These are phyloP conservation scores for Herpetomonas muscarum DNA, from an alignment of 208 protist genomes.

Conservation along the genomic window DNA sequence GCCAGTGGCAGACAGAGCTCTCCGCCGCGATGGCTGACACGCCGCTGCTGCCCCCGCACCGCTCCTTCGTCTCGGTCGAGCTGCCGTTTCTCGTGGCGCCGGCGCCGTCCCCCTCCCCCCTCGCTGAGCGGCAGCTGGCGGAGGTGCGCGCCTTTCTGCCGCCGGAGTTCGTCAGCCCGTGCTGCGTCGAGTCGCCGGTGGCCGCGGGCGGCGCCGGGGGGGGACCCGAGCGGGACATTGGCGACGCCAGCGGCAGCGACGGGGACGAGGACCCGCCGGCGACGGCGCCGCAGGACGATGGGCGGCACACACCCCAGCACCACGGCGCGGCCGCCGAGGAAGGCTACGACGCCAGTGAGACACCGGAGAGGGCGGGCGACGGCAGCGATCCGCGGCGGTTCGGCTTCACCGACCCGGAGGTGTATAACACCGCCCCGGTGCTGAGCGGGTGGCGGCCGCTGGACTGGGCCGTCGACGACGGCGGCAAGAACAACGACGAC, in stretches of 20 bases:
- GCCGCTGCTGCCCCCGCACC: conserved; percentile 20
- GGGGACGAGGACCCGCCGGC: no score
- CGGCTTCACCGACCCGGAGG: conserved; percentile 5
- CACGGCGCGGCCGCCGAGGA: no score
- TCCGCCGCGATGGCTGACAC: no score
- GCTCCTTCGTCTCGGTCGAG: conserved; percentile 61
- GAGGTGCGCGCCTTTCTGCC: conserved; percentile 58
- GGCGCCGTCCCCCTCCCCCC: neutral
- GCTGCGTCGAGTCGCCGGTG: conserved; percentile 20
- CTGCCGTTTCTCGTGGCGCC: conserved; percentile 51
- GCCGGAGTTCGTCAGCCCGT: conserved; percentile 32
- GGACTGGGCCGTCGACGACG: conserved; percentile 17
- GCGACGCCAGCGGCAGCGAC: no score
- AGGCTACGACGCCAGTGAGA: conserved; percentile 4
- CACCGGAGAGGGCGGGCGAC: conserved; percentile 1
- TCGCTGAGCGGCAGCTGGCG: conserved; percentile 7
- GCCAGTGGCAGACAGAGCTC: neutral
- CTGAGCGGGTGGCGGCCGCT: conserved; percentile 29
- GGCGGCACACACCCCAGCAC: no score
- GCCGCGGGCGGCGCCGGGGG: neutral
- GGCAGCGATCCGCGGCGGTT: no score
- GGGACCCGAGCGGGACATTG: neutral
- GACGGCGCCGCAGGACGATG: no score
- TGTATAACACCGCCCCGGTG: conserved; percentile 31
- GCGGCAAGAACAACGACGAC: neutral